Evolutionary conservation across 2,329 filamentous ascomycete genomes (phyloP).

Genomic region (Claviceps maximensis): DNA sequence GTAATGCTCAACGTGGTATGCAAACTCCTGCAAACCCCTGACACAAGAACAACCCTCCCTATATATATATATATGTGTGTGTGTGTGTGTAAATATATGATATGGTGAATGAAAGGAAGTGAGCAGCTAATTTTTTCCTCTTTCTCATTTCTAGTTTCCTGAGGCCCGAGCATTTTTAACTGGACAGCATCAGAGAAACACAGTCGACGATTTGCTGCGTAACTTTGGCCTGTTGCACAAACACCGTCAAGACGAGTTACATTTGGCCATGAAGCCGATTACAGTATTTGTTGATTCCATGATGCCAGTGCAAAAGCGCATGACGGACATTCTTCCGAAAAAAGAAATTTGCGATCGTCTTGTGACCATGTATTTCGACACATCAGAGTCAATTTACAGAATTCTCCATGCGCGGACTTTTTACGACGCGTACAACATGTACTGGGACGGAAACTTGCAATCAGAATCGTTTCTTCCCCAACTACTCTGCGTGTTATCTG

Average conservation of each 20-base stretch:
- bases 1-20: constrained; percentile 41
- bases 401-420: constrained; percentile 40
- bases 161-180: constrained; percentile 6
- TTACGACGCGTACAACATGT: constrained; percentile 34
- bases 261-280: constrained; percentile 34
- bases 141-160: constrained; percentile 2
- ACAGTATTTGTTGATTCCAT: constrained; percentile 46
- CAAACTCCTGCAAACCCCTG: too few species aligned
- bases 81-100: too few species aligned
- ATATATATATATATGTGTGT: too few species aligned
- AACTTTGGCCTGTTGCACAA: constrained; percentile 35
- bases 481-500: constrained; percentile 37
- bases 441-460: constrained; percentile 35
- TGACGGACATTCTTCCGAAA: constrained; percentile 41
- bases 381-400: constrained; percentile 39
- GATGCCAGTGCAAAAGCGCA: constrained; percentile 42
- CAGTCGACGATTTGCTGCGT: constrained; percentile 29
- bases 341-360: constrained; percentile 38
- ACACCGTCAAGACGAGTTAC: constrained; percentile 33
- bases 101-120: background rate
- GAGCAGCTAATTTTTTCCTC: background rate
- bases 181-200: constrained; percentile 2
- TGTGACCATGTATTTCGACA: constrained; percentile 33
- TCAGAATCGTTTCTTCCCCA: constrained; percentile 40
- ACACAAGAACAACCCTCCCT: too few species aligned